Percentiles rank a stretch among this genome's conserved stretches.
Evolutionary conservation across 176 grass and related monocot genomes (phyloP).

Genomic region (Carex cristatella): DNA sequence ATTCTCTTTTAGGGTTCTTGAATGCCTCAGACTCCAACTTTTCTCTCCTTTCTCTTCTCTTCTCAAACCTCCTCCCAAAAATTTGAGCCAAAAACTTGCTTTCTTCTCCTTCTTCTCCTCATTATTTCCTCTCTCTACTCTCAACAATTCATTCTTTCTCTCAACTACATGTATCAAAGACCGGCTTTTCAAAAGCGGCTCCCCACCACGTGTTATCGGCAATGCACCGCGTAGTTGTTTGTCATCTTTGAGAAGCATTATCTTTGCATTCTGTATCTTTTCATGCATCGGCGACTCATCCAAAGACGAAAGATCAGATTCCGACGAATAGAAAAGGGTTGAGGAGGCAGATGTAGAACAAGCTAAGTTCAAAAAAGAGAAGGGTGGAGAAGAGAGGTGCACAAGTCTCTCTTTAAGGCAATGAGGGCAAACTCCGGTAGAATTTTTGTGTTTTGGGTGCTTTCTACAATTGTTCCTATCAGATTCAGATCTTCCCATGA

Average conservation of each 20-base stretch:
- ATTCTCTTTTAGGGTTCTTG: conserved; percentile 45
- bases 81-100: conserved; percentile 56
- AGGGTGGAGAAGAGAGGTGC: conserved; percentile 30
- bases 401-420: conserved; percentile 74
- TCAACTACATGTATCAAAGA: conserved; percentile 33
- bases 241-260: conserved; percentile 19
- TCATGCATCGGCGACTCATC: conserved; percentile 26
- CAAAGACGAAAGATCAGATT: conserved; percentile 36
- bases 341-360: conserved; percentile 24
- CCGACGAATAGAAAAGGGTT: conserved; percentile 32
- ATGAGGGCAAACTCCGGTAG: conserved; percentile 50
- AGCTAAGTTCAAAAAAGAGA: conserved; percentile 30
- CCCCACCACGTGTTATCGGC: not conserved
- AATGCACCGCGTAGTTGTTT: conserved; percentile 8
- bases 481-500: conserved; percentile 22
- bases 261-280: not conserved
- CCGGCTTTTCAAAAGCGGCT: conserved; percentile 38
- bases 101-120: conserved; percentile 38
- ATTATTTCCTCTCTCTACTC: conserved; percentile 30
- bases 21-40: conserved; percentile 37
- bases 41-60: conserved; percentile 29
- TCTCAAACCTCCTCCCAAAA: conserved; percentile 38
- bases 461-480: conserved; percentile 44
- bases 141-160: conserved; percentile 35
- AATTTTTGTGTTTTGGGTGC: conserved; percentile 47